Percentiles rank a stretch among this genome's conserved stretches.
Evolutionary conservation across 495 filamentous ascomycete genomes (phyloP).

Genomic region (Bombardia bombarda): DNA sequence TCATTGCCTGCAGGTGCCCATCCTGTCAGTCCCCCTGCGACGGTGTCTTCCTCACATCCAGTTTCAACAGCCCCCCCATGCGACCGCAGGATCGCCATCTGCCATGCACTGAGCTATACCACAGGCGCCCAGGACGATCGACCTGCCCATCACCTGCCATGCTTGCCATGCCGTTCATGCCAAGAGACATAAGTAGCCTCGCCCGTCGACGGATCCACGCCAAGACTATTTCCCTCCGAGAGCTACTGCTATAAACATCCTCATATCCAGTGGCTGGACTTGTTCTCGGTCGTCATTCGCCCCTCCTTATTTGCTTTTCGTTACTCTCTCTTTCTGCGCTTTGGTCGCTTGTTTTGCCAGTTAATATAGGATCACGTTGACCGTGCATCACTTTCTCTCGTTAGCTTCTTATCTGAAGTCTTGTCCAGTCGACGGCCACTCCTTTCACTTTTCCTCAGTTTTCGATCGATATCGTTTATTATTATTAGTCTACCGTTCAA

Average conservation of each 20-base stretch:
- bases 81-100: constrained; percentile 26
- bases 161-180: neutral
- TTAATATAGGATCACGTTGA: constrained; percentile 19
- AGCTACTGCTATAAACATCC: too few relatives aligned
- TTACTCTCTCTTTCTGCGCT: constrained; percentile 6
- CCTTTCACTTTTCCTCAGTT: neutral
- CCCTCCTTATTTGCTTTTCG: constrained; percentile 5
- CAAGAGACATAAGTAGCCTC: constrained; percentile 3
- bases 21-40: constrained; percentile 22
- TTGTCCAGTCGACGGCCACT: neutral
- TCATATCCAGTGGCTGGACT: neutral
- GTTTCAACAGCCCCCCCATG: constrained; percentile 26
- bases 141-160: neutral
- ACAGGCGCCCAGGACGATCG: neutral
- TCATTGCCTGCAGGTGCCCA: too few relatives aligned
- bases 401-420: neutral
- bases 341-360: constrained; percentile 7
- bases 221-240: too few relatives aligned
- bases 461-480: neutral
- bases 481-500: constrained; percentile 1
- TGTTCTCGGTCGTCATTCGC: neutral
- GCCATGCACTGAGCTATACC: constrained; percentile 9
- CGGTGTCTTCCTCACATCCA: constrained; percentile 19
- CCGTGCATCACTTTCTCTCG: constrained; percentile 13
- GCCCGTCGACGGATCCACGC: neutral